A percentile compares a stretch with the other conserved stretches of the same genome.
phyloP scores from a whole-genome alignment of 164 flowering plant genomes.

The Paratinospora sagittata region DNA sequence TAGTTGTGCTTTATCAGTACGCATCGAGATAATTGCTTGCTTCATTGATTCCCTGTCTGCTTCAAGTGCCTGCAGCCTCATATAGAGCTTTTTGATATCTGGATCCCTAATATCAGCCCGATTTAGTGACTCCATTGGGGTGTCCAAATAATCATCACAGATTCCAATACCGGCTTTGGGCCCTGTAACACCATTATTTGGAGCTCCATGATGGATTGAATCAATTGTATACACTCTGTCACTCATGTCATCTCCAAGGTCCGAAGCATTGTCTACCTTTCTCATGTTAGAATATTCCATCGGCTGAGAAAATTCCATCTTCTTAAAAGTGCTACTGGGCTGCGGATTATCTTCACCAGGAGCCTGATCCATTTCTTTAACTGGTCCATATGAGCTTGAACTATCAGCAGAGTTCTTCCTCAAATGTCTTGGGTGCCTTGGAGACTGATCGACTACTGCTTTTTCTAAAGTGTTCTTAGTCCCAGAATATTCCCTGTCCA shows the following conservation, averaged over 20 bases:
- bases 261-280: slow-evolving; percentile 47
- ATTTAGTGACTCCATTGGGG: slow-evolving; percentile 42
- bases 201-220: slow-evolving; percentile 49
- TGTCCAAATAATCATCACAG: slow-evolving; percentile 40
- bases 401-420: slow-evolving; percentile 59
- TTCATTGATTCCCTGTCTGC: slow-evolving; percentile 96
- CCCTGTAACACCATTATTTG: slow-evolving; percentile 31
- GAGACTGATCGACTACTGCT: slow-evolving; percentile 55
- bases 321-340: slow-evolving; percentile 39
- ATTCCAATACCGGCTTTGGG: slow-evolving; percentile 34
- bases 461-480: slow-evolving; percentile 55
- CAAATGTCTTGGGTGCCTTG: slow-evolving; percentile 38
- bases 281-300: slow-evolving; percentile 40
- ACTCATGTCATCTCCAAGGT: slow-evolving; percentile 65
- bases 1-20: slow-evolving; percentile 88
- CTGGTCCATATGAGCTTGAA: slow-evolving; percentile 34
- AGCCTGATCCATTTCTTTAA: slow-evolving; percentile 39
- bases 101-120: slow-evolving; percentile 48
- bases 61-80: slow-evolving; percentile 93
- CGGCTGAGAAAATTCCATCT: slow-evolving; percentile 30
- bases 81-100: slow-evolving; percentile 74
- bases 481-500: slow-evolving; percentile 40
- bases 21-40: slow-evolving; percentile 81
- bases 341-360: slow-evolving; percentile 36
- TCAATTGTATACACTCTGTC: slow-evolving; percentile 87